These are phyloP conservation scores for Geotrichum australiense DNA, from an alignment of 1,139 yeast species.

Conservation along the genomic window DNA sequence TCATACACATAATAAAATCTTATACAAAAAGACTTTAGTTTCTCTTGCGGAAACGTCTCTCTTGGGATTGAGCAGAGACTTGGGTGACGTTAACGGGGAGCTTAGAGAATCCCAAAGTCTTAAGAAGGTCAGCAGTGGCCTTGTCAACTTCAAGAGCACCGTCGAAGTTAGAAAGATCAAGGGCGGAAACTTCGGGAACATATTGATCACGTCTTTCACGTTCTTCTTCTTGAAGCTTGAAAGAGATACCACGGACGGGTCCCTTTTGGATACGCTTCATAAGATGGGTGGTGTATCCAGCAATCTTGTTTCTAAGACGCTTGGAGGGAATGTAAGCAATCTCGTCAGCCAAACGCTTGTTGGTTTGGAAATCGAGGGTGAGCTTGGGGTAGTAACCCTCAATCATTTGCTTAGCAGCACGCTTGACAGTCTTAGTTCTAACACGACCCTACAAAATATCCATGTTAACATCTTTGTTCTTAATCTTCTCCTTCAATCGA, in stretches of 20 bases:
- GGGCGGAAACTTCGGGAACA: conserved; percentile 99
- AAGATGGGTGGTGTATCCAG: conserved; percentile 99
- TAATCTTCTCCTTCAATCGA: neutral
- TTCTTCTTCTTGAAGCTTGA: conserved; percentile 99
- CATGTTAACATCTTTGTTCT: conserved; percentile 1
- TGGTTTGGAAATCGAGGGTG: conserved; percentile 99
- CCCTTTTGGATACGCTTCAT: conserved; percentile 99
- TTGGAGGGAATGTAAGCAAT: conserved; percentile 98
- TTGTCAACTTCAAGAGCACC: conserved; percentile 96
- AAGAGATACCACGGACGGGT: conserved; percentile 99
- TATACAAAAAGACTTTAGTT: conserved; percentile 40
- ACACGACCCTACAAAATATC: conserved; percentile 28
- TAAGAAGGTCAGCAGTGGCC: conserved; percentile 96
- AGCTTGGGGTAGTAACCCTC: conserved; percentile 99
- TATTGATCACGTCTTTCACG: conserved; percentile 99
- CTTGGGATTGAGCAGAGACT: conserved; percentile 88
- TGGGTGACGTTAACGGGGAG: conserved; percentile 87
- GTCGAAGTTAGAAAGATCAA: conserved; percentile 92
- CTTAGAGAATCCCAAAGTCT: conserved; percentile 86
- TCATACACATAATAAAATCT: conserved; percentile 5
- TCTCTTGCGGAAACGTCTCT: conserved; percentile 94
- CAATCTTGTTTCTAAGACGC: conserved; percentile 99
- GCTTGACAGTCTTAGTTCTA: conserved; percentile 96
- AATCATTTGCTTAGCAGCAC: conserved; percentile 99
- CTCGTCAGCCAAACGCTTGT: conserved; percentile 98